Base-by-base conservation (phyloP, 2,329 filamentous ascomycete species). In the Ceratocystis cubensis region DNA sequence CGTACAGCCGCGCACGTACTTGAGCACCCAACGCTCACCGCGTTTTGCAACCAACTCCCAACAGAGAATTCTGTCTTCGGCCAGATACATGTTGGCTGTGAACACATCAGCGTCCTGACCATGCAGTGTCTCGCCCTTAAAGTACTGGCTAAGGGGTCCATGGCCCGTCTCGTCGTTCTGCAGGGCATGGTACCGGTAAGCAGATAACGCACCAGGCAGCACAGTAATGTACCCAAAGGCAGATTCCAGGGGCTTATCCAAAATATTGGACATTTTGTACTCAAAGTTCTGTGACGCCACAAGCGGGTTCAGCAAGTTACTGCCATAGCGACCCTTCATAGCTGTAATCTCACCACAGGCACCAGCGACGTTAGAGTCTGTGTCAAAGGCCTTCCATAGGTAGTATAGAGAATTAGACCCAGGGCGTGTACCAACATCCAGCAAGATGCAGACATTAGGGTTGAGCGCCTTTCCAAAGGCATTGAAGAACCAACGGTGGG, bases 221-320 rank as follows among this genome's bases (percentile, higher is more conserved):
- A 99, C 94, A 5, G 93, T 97, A 71, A 99, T 99, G 74, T 97
- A 99, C 1, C 94, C 94, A 75, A 99, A 99, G 0, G 96, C 93
- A 0, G 91, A 96, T 75, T 99, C 94, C 1, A 99, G 80, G 0
- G 94, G 94, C 76, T 99, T 99, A 75, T 99, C 94, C 30, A 99
- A 81, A 72, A 99, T 99, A 72, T 99, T 99, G 50, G 91, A 96
- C 91, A 99, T 96, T 77, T 99, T 99, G 80, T 99, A 99, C 79
- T 99, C 94, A 71, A 99, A 99, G 75, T 99, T 99, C 73, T 99
- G 94, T 59, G 91, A 96, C 0, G 94, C 94, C 17, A 99, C 93
- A 5, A 99, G 81, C 0, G 94, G 94, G 72, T 99, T 99, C 59
- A 99, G 79, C 17, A 99, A 81, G 69, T 93, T 91, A 4, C 85